A percentile compares a stretch with the other conserved stretches of the same genome.
Conservation (phyloP, 2,329 filamentous ascomycete genomes). For the Talaromyces marneffei region DNA sequence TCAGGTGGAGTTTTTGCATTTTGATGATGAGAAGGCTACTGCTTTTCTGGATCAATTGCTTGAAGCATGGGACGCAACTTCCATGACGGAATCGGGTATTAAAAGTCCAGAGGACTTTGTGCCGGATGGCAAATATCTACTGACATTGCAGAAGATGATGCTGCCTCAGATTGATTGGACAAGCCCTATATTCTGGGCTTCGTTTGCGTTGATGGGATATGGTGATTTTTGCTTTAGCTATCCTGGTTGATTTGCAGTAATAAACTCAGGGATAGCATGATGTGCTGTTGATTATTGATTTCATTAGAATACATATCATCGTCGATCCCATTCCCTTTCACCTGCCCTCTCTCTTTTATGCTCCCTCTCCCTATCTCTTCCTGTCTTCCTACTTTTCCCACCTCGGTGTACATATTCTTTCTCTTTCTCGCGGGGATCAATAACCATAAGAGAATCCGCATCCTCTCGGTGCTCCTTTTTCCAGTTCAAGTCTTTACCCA, state of each 20-base stretch:
- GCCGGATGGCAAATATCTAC: constrained; percentile 18
- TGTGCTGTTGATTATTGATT: neutral
- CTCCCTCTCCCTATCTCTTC: constrained; percentile 35
- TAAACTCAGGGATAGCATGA: neutral
- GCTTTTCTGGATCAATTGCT: constrained; percentile 19
- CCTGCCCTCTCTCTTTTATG: constrained; percentile 29
- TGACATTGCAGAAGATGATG: constrained; percentile 20
- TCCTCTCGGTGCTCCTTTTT: constrained; percentile 80
- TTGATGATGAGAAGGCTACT: constrained; percentile 18
- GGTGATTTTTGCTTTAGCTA: constrained; percentile 19
- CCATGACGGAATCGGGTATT: neutral
- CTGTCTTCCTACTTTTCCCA: constrained; percentile 53
- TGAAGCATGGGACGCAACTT: constrained; percentile 13
- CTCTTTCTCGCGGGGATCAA: constrained; percentile 82
- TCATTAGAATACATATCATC: constrained; percentile 7
- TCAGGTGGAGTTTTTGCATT: constrained; percentile 18
- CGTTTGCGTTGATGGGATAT: constrained; percentile 21
- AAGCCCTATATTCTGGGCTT: constrained; percentile 23
- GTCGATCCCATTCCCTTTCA: constrained; percentile 33
- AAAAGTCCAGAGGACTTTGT: constrained; percentile 18
- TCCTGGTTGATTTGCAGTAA: neutral
- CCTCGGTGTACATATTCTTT: constrained; percentile 56
- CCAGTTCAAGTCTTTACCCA: constrained; percentile 87
- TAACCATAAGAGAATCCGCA: constrained; percentile 63
- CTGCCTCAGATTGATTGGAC: constrained; percentile 21